These are phyloP conservation scores for Phoma sp. DNA, from an alignment of 2,329 filamentous ascomycete genomes.

Conservation along the genomic window DNA sequence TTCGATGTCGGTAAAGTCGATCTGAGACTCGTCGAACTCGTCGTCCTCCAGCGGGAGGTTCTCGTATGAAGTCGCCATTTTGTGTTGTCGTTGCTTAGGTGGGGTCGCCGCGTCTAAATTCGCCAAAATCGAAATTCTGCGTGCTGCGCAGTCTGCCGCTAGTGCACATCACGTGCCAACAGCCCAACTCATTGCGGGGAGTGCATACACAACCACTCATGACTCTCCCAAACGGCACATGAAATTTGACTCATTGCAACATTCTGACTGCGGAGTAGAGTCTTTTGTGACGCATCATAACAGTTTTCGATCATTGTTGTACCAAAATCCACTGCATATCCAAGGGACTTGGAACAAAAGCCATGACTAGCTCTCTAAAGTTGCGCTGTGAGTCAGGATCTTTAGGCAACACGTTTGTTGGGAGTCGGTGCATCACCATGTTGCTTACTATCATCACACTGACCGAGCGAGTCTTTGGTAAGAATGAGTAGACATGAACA, in stretches of 20 bases:
- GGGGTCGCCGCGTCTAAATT: slow-evolving; percentile 26
- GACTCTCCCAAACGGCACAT: too few species aligned
- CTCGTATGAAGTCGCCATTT: slow-evolving; percentile 93
- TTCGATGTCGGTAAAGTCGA: slow-evolving; percentile 92
- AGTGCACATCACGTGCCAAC: slow-evolving; percentile 13
- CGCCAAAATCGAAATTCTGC: slow-evolving; percentile 32
- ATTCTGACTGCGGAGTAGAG: background rate
- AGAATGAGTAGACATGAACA: background rate
- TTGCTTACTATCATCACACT: background rate
- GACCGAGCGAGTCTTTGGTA: background rate
- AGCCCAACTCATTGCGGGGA: too few species aligned
- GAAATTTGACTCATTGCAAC: background rate
- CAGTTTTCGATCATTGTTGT: too few species aligned
- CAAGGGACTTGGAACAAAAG: background rate
- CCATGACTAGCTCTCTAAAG: background rate
- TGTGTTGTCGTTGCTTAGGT: slow-evolving; percentile 47
- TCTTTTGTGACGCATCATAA: background rate
- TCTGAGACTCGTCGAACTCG: slow-evolving; percentile 89
- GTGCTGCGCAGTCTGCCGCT: slow-evolving; percentile 29
- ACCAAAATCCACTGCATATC: background rate
- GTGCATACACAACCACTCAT: too few species aligned
- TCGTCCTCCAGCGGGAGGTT: slow-evolving; percentile 85
- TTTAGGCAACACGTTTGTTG: background rate
- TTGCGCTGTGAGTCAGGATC: background rate
- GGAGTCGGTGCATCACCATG: background rate